phyloP scores from a whole-genome alignment of 306 rosid species.

The Glycine tomentella region DNA sequence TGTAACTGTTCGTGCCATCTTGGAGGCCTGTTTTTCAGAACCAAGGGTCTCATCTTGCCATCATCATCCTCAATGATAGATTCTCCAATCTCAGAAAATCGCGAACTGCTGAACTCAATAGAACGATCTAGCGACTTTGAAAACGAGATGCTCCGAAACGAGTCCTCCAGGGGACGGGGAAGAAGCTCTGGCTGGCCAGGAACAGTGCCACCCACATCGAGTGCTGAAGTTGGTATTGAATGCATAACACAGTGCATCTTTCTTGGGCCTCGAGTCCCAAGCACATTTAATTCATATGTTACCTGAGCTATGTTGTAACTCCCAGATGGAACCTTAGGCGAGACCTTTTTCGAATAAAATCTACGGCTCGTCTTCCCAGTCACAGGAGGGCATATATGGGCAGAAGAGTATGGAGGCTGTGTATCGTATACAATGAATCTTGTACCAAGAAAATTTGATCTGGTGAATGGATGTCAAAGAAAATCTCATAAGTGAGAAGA shows the following conservation, averaged over 20 bases:
- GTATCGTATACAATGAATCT: conserved; percentile 86
- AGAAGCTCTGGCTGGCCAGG: conserved; percentile 85
- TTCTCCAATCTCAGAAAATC: conserved; percentile 75
- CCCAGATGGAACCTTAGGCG: conserved; percentile 93
- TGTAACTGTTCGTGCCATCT: conserved; percentile 91
- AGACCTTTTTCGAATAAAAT: conserved; percentile 87
- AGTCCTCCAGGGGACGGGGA: conserved; percentile 70
- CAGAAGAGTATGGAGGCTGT: conserved; percentile 74
- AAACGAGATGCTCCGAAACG: conserved; percentile 78
- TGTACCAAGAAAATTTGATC: conserved; percentile 96
- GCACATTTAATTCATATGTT: conserved; percentile 85
- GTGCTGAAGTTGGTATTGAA: conserved; percentile 80
- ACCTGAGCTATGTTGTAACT: conserved; percentile 93
- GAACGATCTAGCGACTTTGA: conserved; percentile 77
- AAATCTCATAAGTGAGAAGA: neutral
- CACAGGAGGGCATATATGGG: conserved; percentile 69
- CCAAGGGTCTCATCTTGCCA: conserved; percentile 67
- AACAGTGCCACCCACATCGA: conserved; percentile 74
- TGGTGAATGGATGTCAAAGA: conserved; percentile 51
- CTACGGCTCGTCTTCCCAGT: conserved; percentile 80
- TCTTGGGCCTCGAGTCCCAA: conserved; percentile 94
- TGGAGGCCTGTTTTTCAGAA: conserved; percentile 92
- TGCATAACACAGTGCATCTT: conserved; percentile 94
- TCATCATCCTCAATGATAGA: conserved; percentile 59
- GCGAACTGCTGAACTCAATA: conserved; percentile 76